Evolutionary conservation across 768 basidiomycete species (phyloP).

Genomic region (Tremella fuciformis): DNA sequence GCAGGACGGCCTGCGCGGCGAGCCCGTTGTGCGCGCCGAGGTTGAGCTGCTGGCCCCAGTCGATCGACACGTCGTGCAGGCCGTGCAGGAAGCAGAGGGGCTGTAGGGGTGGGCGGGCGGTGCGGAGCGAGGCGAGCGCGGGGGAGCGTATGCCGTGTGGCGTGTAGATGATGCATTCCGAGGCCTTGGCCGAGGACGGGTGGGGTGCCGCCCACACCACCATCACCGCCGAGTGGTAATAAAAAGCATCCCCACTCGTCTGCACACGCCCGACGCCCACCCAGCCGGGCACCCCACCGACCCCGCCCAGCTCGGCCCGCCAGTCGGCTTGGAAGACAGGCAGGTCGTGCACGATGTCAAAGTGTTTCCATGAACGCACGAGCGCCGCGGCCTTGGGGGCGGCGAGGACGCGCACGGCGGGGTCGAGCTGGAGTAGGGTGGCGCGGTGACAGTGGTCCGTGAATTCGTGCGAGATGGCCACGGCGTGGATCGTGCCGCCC

Average conservation of each 20-base stretch:
- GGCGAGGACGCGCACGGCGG: conserved; percentile 15
- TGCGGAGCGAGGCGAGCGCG: conserved; percentile 9
- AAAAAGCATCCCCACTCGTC: conserved; percentile 18
- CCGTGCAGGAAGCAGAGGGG: conserved; percentile 25
- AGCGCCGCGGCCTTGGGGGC: conserved; percentile 18
- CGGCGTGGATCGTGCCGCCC: conserved; percentile 11
- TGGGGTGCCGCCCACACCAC: neutral
- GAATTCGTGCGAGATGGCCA: conserved; percentile 30
- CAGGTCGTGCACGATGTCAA: conserved; percentile 19
- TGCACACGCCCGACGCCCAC: conserved; percentile 16
- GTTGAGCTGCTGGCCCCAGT: conserved; percentile 33
- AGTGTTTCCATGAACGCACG: conserved; percentile 18
- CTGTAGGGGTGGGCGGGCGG: conserved; percentile 10
- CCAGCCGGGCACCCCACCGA: conserved; percentile 15
- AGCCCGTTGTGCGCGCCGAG: conserved; percentile 25
- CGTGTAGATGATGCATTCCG: conserved; percentile 20
- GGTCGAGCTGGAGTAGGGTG: conserved; percentile 12
- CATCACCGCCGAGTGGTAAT: conserved; percentile 25
- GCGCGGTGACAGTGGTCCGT: conserved; percentile 24
- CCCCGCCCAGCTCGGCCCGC: conserved; percentile 4
- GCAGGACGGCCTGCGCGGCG: conserved; percentile 15
- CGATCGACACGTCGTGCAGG: conserved; percentile 26
- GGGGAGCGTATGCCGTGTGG: conserved; percentile 23
- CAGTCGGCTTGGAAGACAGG: conserved; percentile 18
- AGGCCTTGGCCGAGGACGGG: neutral